phyloP scores from a whole-genome alignment of 352 stramenopile species.

The Globisporangium nunn region DNA sequence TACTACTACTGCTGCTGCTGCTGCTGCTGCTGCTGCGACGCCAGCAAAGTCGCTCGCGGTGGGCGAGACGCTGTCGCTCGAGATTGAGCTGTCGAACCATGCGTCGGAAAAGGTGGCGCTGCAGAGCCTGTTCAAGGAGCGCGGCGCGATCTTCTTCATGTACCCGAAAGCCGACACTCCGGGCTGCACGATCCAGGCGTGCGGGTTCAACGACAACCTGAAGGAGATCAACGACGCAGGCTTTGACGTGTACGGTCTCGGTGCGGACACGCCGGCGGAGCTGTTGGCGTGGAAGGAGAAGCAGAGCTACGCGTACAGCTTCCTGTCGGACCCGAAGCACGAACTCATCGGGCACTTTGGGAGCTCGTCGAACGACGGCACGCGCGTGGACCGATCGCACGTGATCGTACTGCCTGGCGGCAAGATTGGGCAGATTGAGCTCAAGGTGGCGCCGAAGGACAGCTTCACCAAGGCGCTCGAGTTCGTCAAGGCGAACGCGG shows the following conservation, averaged over 20 bases:
- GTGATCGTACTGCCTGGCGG: conserved; percentile 77
- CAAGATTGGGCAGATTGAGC: conserved; percentile 62
- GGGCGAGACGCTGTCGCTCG: conserved; percentile 41
- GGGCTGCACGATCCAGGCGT: conserved; percentile 78
- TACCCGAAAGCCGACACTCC: conserved; percentile 83
- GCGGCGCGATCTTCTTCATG: conserved; percentile 85
- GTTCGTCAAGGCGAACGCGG: conserved; percentile 30
- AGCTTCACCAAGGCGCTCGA: conserved; percentile 74
- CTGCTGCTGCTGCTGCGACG: neutral
- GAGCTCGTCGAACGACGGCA: conserved; percentile 53
- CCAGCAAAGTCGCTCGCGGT: conserved; percentile 23
- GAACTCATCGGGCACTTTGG: conserved; percentile 74
- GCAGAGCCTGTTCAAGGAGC: conserved; percentile 65
- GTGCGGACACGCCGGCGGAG: conserved; percentile 55
- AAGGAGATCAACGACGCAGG: conserved; percentile 63
- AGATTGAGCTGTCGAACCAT: conserved; percentile 66
- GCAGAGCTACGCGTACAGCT: conserved; percentile 73
- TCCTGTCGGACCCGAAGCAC: conserved; percentile 79
- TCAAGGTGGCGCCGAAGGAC: conserved; percentile 67
- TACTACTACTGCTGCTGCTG: neutral
- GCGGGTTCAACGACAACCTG: conserved; percentile 81
- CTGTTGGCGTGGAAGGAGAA: conserved; percentile 73
- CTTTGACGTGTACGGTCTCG: conserved; percentile 80
- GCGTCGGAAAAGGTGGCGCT: conserved; percentile 47
- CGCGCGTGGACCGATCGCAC: conserved; percentile 73